Base-by-base conservation (phyloP, 1,139 yeast genomes). In the Hyphopichia khmerensis region DNA sequence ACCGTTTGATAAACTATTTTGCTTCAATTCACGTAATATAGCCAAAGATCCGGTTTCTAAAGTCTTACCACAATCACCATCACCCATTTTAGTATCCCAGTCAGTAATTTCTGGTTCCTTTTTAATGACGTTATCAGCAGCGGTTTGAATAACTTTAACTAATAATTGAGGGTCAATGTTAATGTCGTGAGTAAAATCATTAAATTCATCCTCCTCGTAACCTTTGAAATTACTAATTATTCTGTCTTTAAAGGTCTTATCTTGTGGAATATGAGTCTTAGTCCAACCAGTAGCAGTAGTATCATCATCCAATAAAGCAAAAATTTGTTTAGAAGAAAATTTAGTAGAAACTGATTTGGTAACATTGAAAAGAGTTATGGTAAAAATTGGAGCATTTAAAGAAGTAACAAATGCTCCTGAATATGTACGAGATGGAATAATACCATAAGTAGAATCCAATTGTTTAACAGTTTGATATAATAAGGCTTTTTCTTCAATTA, bases 21-120 rank as follows among this genome's bases (percentile, higher is more conserved):
- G 51, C 5, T 67, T 62, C 40, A 84, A 58, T 17, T 78, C 77
- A 5, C 72, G 64, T 27, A 76, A 62, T 34, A 87, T 75, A 2
- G 85, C 88, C 41, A 78, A 72, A 30, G 85, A 88, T 37, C 95
- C 95, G 29, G 79, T 76, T 21, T 79, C 84, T 47, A 87, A 65
- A 1, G 95, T 87, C 52, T 84, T 88, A 41, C 96, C 96, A 62
- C 95, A 87, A 58, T 87, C 96, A 54, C 96, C 96, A 59, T 87
- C 96, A 48, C 95, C 96, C 5, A 89, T 95, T 53, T 80, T 73
- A 3, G 89, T 83, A 55, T 87, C 96, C 49, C 83, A 79, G 45
- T 77, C 71, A 1, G 95, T 87, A 55, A 87, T 82, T 50, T 76
- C 74, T 10, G 93, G 89, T 59, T 87, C 95, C 35, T 57, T 65